Evolutionary conservation across 106 monocot species (phyloP), one percentile per base, ranked within the genome.

Genomic region (Platanthera guangdongensis): DNA sequence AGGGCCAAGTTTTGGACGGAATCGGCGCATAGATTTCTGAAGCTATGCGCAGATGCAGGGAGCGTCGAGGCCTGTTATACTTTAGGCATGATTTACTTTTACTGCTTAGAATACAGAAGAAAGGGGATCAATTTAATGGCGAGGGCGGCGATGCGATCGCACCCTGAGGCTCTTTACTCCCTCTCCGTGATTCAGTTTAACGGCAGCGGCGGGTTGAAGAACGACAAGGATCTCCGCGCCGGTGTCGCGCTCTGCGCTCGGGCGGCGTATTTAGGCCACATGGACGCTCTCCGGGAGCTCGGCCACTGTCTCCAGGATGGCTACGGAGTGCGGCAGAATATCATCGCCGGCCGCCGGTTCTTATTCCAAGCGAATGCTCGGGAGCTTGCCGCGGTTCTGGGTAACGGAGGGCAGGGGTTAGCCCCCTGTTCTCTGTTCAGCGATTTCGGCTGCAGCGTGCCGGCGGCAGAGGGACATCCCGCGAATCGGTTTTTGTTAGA

Each of bases 231-330:
- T 46, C 74, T 78, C 30, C 47, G 77, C 21, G 78, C 80, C 39
- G 86, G 82, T n/a, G 77, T 86, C 48, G 77, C 51, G 47, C 79
- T 82, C 8, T 82, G 80, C 80, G 78, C 82, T 4, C 79, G 80
- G 22, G 82, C 86, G 30, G 86, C 80, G 51, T 51, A 53, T 28
- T 74, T 83, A 50, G 86, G 86, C 54, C 79, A 80, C 79, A 70
- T 86, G 57, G 82, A 86, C 47, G 86, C 86, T 47, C 76, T 83
- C 18, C 80, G 86, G 7, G 86, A 86, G 82, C 74, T 78, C 32
- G 86, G 86, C 47, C 77, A 86, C 86, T 86, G 86, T 57, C 80
- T 86, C n/a, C 76, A 72, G 47, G 86, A 86, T 73, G 86, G 82
- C 68, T 79, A 86, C 68, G 86, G 83, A 13, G 77, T 80, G 18